Base-by-base conservation (phyloP, 2,329 filamentous ascomycete genomes). In the Aspergillus ochraceoroseus region DNA sequence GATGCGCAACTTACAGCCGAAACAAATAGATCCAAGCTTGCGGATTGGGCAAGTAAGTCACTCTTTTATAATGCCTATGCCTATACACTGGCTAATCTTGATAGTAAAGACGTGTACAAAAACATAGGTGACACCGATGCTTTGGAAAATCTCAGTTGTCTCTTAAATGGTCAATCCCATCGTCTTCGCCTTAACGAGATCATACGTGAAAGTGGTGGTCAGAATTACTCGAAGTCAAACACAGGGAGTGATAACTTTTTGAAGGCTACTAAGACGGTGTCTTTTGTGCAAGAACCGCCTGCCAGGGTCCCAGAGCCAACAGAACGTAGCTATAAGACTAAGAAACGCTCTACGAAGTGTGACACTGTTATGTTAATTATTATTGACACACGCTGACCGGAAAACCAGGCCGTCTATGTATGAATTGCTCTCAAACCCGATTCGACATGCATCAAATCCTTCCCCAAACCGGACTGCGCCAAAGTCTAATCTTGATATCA, bases 91-190 rank as follows among this genome's bases (percentile, higher is more conserved):
- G 12, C 14, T 3, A 15, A 33, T 27, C n/a, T 20, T n/a, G n/a
- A 7, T 23, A 4, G 14, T 13, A n/a, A 43, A 68, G 65, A 52
- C 25, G 48, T 63, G 3, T 51, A 58, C 31, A 47, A 58, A 31
- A 46, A 48, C 9, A 46, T 67, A 9, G 41, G 51, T 3, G 59
- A 63, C 25, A 59, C 59, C 7, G 50, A 46, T 13, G 53, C 57
- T 3, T 18, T 57, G 1, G 60, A 66, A 28, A 33, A 56, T 8
- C 43, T 68, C 6, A 51, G 60, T 30, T 47, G 53, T 11, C 40
- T 70, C 3, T 52, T 62, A 31, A 44, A 62, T 30, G 67, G 67
- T 7, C 65, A 70, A 30, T 63, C 45, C 15, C 66, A 70, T 46
- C 60, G 66, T 37, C 49, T 54, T 12, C 40, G 51, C 5, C 51